Base-by-base conservation (phyloP, 2,329 filamentous ascomycete species). In the Alternaria triticimaculans region DNA sequence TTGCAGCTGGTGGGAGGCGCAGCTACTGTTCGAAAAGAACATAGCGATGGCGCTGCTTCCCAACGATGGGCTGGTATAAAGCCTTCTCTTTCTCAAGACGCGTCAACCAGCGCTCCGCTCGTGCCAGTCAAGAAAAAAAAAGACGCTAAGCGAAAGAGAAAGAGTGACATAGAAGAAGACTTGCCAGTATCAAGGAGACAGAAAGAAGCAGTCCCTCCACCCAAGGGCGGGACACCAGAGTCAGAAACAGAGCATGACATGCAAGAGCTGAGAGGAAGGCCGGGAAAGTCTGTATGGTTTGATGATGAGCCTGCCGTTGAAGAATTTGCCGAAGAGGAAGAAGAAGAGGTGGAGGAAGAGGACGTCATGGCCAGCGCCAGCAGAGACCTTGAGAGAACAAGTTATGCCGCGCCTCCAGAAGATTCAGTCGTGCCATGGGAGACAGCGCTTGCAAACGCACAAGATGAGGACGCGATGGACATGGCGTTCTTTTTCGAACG, bases 1-100 rank as follows among this genome's bases (percentile, higher is more conserved):
- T 53, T 70, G 10, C 43, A 55, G 3, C 28, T 56, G 6, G 48
- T 71, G 4, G 67, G 67, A 10, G 70, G 64, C 14, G 61, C 67
- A 7, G 50, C 18, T n/a, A 8, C 37, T 8, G 37, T 60, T n/a
- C 28, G 51, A n/a, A 44, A 48, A 3, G 58, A 45, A 5, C 63
- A 72, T 45, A 41, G 46, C 11, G 71, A 73, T 46, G 46, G 67
- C 12, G 43, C 48, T 11, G 57, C 57, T 2, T 69, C 69, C 23
- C 48, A 18, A 46, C 57, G 64, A 7, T 68, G 66, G 64, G 58
- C 9, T 11, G 21, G 14, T n/a, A 10, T 55, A 14, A 37, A 23
- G 7, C 49, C 11, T n/a, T 28, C 43, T 21, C 30, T 37, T 18
- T 12, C 9, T 20, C 26, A 11, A 15, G 43, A 21, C 33, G 20